Evolutionary conservation across 2,329 filamentous ascomycete genomes (phyloP).

Genomic region (Colletotrichum musicola): DNA sequence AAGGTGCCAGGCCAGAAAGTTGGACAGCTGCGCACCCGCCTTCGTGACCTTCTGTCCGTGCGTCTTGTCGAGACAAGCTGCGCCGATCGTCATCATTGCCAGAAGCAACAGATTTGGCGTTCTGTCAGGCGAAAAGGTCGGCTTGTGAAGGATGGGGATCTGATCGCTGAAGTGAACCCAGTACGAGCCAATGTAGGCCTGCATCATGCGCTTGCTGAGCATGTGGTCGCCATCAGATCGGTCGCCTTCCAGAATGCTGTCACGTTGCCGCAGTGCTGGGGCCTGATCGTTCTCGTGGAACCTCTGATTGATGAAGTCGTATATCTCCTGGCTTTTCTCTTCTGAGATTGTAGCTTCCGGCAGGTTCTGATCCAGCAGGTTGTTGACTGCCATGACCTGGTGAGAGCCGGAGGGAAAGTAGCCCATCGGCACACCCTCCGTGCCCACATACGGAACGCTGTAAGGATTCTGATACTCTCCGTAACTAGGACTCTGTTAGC

Average conservation of each 20-base stretch:
- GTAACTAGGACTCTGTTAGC: constrained; percentile 58
- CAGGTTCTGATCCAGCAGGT: constrained; percentile 82
- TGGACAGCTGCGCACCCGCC: constrained; percentile 84
- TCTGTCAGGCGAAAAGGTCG: constrained; percentile 90
- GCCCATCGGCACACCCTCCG: constrained; percentile 61
- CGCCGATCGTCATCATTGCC: constrained; percentile 92
- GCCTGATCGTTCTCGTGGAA: constrained; percentile 86
- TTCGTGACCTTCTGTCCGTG: constrained; percentile 81
- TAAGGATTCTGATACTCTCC: constrained; percentile 65
- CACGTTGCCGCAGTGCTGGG: constrained; percentile 79
- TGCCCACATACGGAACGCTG: constrained; percentile 62
- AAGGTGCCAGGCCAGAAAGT: constrained; percentile 93
- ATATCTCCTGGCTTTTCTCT: constrained; percentile 85
- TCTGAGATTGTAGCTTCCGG: constrained; percentile 87
- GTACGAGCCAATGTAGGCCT: constrained; percentile 91
- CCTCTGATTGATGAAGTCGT: constrained; percentile 82
- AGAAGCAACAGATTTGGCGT: constrained; percentile 88
- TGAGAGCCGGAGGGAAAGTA: constrained; percentile 73
- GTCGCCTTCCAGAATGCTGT: constrained; percentile 83
- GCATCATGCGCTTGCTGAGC: constrained; percentile 94
- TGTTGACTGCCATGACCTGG: constrained; percentile 91
- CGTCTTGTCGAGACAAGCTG: constrained; percentile 86
- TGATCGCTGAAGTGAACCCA: constrained; percentile 97
- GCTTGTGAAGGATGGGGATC: constrained; percentile 92
- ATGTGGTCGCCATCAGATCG: constrained; percentile 73